phyloP scores from a whole-genome alignment of 2,329 filamentous ascomycete genomes.

The Cercospora sesami region DNA sequence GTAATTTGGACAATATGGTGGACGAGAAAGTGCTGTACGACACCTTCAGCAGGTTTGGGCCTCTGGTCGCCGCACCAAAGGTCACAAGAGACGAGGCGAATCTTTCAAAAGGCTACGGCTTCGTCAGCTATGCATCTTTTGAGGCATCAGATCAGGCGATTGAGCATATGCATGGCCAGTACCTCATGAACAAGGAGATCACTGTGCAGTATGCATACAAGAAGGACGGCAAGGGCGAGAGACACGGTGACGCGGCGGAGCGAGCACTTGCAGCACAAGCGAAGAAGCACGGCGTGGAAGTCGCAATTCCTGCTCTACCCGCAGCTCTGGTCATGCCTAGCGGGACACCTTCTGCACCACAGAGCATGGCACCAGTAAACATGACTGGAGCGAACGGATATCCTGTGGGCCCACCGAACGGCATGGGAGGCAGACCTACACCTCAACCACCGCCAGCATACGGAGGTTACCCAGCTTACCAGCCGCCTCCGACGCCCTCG shows the following conservation, averaged over 20 bases:
- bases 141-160: conserved; percentile 91
- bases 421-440: conserved; percentile 36
- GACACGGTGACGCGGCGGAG: conserved; percentile 93
- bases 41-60: conserved; percentile 89
- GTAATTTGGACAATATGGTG: conserved; percentile 90
- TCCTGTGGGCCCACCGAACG: conserved; percentile 38
- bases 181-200: conserved; percentile 94
- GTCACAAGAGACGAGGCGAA: conserved; percentile 87
- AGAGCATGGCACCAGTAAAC: conserved; percentile 39
- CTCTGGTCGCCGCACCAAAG: conserved; percentile 80
- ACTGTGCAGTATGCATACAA: conserved; percentile 98
- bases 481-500: conserved; percentile 23
- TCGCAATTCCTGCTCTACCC: conserved; percentile 73
- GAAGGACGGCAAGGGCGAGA: conserved; percentile 96
- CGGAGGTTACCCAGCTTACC: conserved; percentile 21
- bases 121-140: conserved; percentile 90
- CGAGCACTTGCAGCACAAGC: conserved; percentile 87
- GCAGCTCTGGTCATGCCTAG: conserved; percentile 64
- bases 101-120: conserved; percentile 91
- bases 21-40: conserved; percentile 96
- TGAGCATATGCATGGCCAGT: conserved; percentile 91
- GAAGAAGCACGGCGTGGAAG: conserved; percentile 88
- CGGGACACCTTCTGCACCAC: conserved; percentile 44
- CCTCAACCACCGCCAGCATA: conserved; percentile 27
- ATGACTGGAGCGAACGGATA: conserved; percentile 28